These are phyloP conservation scores for Colletotrichum plurivorum DNA, from an alignment of 2,329 filamentous ascomycete genomes.

Conservation along the genomic window DNA sequence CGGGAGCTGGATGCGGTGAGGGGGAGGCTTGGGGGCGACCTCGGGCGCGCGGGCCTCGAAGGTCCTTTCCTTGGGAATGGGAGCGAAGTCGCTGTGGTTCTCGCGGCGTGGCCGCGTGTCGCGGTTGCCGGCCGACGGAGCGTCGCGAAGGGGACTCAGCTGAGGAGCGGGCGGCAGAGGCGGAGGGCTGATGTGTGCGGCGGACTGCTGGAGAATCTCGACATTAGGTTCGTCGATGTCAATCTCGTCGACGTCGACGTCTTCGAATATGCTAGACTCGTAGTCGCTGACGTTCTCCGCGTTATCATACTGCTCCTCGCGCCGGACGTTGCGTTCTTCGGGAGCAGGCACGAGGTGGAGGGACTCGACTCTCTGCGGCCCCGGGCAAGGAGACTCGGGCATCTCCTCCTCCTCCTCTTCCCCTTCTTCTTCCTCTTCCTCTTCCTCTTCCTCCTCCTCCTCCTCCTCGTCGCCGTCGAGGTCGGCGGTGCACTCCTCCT, in stretches of 20 bases:
- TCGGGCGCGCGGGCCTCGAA: slow-evolving; percentile 55
- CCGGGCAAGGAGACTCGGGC: slow-evolving; percentile 47
- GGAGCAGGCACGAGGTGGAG: slow-evolving; percentile 58
- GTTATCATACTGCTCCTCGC: slow-evolving; percentile 39
- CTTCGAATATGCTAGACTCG: slow-evolving; percentile 61
- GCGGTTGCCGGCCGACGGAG: slow-evolving; percentile 57
- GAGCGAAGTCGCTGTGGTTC: slow-evolving; percentile 58
- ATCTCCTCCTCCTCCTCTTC: slow-evolving; percentile 31
- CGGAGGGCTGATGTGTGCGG: slow-evolving; percentile 59
- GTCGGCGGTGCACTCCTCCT: slow-evolving; percentile 53
- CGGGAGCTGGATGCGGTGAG: slow-evolving; percentile 48
- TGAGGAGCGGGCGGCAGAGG: slow-evolving; percentile 63
- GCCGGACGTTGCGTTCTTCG: not conserved
- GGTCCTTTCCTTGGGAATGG: slow-evolving; percentile 64
- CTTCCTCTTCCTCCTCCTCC: slow-evolving; percentile 48
- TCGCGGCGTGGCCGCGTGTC: slow-evolving; percentile 40
- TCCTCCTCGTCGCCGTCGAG: slow-evolving; percentile 51
- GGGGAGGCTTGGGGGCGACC: slow-evolving; percentile 49
- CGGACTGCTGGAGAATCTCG: slow-evolving; percentile 61
- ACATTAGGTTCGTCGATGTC: slow-evolving; percentile 60
- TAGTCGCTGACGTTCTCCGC: slow-evolving; percentile 52
- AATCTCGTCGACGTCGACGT: slow-evolving; percentile 58
- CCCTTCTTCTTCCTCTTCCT: slow-evolving; percentile 38
- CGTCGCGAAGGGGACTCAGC: slow-evolving; percentile 65
- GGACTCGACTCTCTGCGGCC: slow-evolving; percentile 49